Conservation (phyloP, 2,329 filamentous ascomycete genomes). For the Pestalotiopsis sp. region DNA sequence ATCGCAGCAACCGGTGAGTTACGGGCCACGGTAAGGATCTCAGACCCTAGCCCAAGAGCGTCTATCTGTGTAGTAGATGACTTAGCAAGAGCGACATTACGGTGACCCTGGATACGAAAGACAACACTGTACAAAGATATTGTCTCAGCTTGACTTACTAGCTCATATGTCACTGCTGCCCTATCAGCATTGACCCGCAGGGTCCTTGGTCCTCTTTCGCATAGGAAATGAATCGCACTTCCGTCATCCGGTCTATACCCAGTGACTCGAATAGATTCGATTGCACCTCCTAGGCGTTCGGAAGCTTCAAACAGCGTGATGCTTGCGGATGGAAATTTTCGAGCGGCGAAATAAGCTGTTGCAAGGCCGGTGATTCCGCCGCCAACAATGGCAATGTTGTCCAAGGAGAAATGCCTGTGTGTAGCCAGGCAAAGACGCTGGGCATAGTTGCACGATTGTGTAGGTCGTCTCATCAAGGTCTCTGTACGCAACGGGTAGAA, state of each 20-base stretch:
- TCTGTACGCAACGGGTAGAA: not conserved
- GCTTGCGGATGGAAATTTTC: slow-evolving; percentile 12
- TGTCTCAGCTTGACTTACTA: slow-evolving; percentile 8
- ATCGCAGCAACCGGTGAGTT: not conserved
- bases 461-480: not conserved
- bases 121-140: not conserved
- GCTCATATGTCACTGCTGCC: slow-evolving; percentile 16
- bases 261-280: slow-evolving; percentile 11
- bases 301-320: slow-evolving; percentile 15
- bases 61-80: slow-evolving; percentile 10
- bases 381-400: slow-evolving; percentile 15
- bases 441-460: not conserved
- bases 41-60: slow-evolving; percentile 10
- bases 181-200: slow-evolving; percentile 14
- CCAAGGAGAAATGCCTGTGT: not conserved
- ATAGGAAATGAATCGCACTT: slow-evolving; percentile 6
- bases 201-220: slow-evolving; percentile 16
- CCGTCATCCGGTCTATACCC: not conserved
- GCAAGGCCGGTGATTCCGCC: slow-evolving; percentile 16
- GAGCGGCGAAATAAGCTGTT: slow-evolving; percentile 14
- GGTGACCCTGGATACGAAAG: not conserved
- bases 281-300: slow-evolving; percentile 8
- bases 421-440: not conserved
- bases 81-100: not conserved
- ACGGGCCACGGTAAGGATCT: slow-evolving; percentile 11